Base-by-base conservation (phyloP, 192 early-diverging fungal species). In the Oehlia diaphana region DNA sequence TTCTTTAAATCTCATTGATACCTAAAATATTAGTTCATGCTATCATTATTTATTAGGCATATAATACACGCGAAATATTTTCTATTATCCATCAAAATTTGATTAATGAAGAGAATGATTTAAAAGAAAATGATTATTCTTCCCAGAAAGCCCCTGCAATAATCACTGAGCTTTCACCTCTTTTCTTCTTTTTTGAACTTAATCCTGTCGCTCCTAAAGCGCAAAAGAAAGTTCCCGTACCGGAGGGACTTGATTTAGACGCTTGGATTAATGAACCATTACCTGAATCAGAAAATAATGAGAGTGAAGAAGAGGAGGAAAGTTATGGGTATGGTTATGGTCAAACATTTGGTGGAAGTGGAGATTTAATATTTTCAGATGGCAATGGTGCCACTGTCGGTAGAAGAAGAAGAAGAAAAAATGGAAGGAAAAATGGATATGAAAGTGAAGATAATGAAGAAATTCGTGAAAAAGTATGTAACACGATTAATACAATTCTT, bases 151-250 rank as follows among this genome's bases (percentile, higher is more conserved):
- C 89, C 3, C 89, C 91, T 39, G 70, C 76, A 2, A 70, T 93
- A 42, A 84, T 92, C 53, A 78, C 83, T 58, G 89, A 90, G 9
- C 84, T 96, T n/a, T 85, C 87, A 8, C 81, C 80, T 16, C 75
- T 95, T 42, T 97, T 93, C 81, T 90, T 94, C 75, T 87, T 83
- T 10, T 94, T 93, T 69, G 97, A 96, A 62, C 87, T 99, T 19
- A 97, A 96, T 71, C 96, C 96, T 2, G 95, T 99, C 0, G 94
- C 94, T 16, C 88, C 92, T 4, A 94, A 93, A 58, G 97, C 97
- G 0, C 97, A 99, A 84, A 89, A 88, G 76, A 93, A 94, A 81
- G 96, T 99, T 1, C 94, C 95, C 21, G 83, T 97, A 4, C 96
- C 96, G 9, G 92, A 94, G 9, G 95, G 92, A 10, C 81, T 99